Base-by-base conservation (phyloP, 2,329 filamentous ascomycete species). In the Talaromyces sp. region DNA sequence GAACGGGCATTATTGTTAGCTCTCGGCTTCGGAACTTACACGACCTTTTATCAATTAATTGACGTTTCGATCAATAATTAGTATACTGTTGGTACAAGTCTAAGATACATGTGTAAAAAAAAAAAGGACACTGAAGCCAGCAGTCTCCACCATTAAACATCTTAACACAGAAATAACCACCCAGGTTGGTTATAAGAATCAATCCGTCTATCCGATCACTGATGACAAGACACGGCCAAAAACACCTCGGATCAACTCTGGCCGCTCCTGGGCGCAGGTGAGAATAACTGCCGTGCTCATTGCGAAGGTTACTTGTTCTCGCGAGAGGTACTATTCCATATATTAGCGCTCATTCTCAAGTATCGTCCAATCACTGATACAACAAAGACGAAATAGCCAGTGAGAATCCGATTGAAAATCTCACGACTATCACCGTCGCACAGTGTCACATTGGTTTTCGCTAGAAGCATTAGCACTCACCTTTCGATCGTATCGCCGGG, bases 271-370 rank as follows among this genome's bases (percentile, higher is more conserved):
- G 26, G 86, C 81, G 67, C 83, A 85, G 0, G 88, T 87, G 62
- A 91, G 83, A n/a, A 92, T 82, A 10, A 91, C 80, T 4, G 88
- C 88, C 10, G 85, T 83, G 68, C 88, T 89, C 51, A 81, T 70
- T 0, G 88, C 85, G 73, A 92, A 92, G 1, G 81, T 82, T 31
- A 84, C 62, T 41, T 80, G 85, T 77, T 91, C 88, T 56, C 83
- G 79, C 85, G 86, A 88, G 77, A 88, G 83, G 73, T 86, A 81
- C 68, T 85, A 77, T 61, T 67, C 10, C 2, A 73, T 60, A 41
- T 63, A 27, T 63, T 54, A 61, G 62, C 19, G 24, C 9, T 12
- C 14, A 6, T 43, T 17, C 19, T 21, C 43, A 46, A 24, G 4
- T 46, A 24, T 46, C 2, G 9, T 21, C 21, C 43, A 46, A 46